phyloP scores from a whole-genome alignment of 495 filamentous ascomycete species.

The Penicillium parvum region DNA sequence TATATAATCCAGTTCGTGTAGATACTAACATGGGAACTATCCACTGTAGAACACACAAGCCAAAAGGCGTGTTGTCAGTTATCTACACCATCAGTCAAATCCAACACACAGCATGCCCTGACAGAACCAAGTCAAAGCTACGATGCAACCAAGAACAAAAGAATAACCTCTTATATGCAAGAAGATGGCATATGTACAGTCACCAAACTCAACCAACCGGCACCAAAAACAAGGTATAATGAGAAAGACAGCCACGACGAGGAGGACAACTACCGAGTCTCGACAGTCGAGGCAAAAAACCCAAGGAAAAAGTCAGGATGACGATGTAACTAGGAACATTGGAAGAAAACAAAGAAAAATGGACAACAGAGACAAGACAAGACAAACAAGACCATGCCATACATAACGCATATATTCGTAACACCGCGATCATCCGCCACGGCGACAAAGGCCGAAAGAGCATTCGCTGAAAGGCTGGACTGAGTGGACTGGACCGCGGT shows the following conservation, averaged over 20 bases:
- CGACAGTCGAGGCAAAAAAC: slow-evolving; percentile 7
- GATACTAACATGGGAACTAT: no score
- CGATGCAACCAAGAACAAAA: neutral
- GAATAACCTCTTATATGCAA: slow-evolving; percentile 15
- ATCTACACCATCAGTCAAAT: no score
- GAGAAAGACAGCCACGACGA: neutral
- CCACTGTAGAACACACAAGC: no score
- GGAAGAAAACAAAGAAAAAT: slow-evolving; percentile 1
- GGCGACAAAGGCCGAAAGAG: slow-evolving; percentile 8
- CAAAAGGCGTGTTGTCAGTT: no score
- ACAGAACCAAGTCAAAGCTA: no score
- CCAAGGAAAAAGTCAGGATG: neutral
- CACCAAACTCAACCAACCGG: slow-evolving; percentile 5
- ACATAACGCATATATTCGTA: slow-evolving; percentile 29
- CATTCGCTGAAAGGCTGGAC: slow-evolving; percentile 25
- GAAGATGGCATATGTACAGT: slow-evolving; percentile 27
- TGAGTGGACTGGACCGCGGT: no score
- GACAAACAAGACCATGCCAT: slow-evolving; percentile 22
- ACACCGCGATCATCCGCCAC: slow-evolving; percentile 20
- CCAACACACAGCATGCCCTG: no score
- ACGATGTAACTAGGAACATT: neutral
- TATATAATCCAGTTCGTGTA: no score
- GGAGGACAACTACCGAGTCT: neutral
- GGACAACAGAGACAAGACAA: slow-evolving; percentile 8
- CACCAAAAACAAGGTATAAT: slow-evolving; percentile 1